A percentile compares a stretch with the other conserved stretches of the same genome.
phyloP scores from a whole-genome alignment of 495 filamentous ascomycete genomes.

The Immersiella caudata region DNA sequence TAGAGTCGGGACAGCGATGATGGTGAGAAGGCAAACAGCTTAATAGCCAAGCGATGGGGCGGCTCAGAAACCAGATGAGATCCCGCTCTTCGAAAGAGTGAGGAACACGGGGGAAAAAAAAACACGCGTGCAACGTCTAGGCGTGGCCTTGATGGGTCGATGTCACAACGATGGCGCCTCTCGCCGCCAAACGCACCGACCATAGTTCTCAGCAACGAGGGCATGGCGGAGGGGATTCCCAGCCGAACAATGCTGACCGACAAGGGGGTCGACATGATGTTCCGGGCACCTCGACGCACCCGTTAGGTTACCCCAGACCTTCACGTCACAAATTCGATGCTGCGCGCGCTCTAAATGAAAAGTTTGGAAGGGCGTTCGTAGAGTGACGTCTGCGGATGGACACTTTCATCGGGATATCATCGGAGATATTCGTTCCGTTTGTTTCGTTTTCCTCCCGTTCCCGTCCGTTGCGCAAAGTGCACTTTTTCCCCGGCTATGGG shows the following conservation, averaged over 20 bases:
- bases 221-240: too few species aligned
- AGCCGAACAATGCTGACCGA: too few species aligned
- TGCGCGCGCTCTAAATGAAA: background rate
- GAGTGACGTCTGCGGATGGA: background rate
- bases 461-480: background rate
- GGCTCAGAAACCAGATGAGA: background rate
- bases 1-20: background rate
- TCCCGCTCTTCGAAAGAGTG: background rate
- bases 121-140: conserved; percentile 1
- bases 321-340: background rate
- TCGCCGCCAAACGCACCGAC: background rate
- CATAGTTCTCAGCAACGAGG: too few species aligned
- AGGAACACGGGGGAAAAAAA: conserved; percentile 7
- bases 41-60: background rate
- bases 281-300: too few species aligned
- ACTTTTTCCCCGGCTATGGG: background rate
- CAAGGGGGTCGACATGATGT: too few species aligned
- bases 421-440: conserved; percentile 13
- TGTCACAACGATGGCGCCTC: background rate
- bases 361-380: background rate
- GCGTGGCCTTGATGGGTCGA: background rate
- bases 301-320: background rate
- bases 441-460: conserved; percentile 1
- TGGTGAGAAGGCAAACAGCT: background rate
- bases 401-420: background rate